phyloP scores from a whole-genome alignment of 441 rosid species.

The Kokia cookei region DNA sequence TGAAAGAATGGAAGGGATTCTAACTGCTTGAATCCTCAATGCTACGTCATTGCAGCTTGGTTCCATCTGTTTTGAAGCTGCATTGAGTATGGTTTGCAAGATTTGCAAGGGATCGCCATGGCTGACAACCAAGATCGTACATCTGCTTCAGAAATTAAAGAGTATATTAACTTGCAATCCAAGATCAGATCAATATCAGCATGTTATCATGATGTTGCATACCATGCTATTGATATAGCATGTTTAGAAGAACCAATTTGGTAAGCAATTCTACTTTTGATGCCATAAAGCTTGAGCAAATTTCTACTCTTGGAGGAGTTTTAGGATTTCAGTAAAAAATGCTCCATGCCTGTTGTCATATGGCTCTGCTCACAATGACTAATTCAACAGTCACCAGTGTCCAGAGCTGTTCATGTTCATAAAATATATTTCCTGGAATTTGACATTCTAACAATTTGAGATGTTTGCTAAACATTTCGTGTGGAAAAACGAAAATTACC shows the following conservation, averaged over 20 bases:
- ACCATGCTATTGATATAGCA: neutral
- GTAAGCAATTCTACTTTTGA: neutral
- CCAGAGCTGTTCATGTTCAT: neutral
- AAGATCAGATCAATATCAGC: neutral
- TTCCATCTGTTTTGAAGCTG: conserved; percentile 33
- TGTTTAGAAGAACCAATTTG: neutral
- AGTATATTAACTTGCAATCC: neutral
- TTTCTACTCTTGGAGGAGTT: neutral
- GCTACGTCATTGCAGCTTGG: conserved; percentile 21
- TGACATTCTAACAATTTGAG: neutral
- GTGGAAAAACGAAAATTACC: neutral
- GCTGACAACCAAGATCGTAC: conserved; percentile 59
- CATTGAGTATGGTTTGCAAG: conserved; percentile 59
- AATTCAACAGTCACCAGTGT: neutral
- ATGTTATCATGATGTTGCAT: neutral
- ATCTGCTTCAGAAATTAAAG: conserved; percentile 25
- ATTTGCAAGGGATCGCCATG: conserved; percentile 96
- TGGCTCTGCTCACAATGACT: neutral
- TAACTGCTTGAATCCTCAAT: conserved; percentile 40
- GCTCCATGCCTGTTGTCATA: neutral
- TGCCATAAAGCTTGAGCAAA: neutral
- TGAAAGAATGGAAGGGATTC: conserved; percentile 50
- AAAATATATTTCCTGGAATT: neutral
- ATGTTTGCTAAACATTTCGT: neutral
- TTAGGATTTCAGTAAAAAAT: too few species aligned